Conservation (phyloP, 192 early-diverging fungal species). For the Pilobolus umbonatus region DNA sequence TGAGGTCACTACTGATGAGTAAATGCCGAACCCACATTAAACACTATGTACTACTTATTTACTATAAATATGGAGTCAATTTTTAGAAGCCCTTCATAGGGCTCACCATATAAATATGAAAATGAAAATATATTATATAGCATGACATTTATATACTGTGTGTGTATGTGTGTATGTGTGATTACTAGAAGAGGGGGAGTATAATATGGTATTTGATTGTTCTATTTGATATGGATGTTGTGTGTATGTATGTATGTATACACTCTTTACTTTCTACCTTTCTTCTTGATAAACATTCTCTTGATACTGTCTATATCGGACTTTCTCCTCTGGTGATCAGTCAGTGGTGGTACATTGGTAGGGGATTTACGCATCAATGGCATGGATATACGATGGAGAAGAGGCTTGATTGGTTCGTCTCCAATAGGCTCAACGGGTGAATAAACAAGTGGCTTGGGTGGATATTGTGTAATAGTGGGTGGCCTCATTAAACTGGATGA, state of each 20-base stretch:
- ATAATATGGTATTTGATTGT: background rate
- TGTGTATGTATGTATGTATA: background rate
- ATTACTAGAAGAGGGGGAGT: background rate
- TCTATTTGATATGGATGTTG: background rate
- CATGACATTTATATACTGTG: no score
- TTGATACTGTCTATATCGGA: background rate
- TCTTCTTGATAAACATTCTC: background rate
- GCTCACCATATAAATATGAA: background rate
- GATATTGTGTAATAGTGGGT: conserved; percentile 23
- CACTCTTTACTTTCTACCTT: background rate
- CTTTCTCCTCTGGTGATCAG: conserved; percentile 2
- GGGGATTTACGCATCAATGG: conserved; percentile 3
- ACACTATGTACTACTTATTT: background rate
- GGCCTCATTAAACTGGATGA: conserved; percentile 9
- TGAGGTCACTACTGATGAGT: conserved; percentile 18
- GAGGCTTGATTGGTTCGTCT: background rate
- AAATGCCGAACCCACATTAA: conserved; percentile 15
- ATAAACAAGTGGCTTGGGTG: conserved; percentile 24
- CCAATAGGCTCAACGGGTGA: conserved; percentile 19
- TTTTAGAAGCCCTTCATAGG: conserved; percentile 10
- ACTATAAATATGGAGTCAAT: conserved; percentile 7
- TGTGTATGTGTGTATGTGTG: no score
- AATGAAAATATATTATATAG: background rate
- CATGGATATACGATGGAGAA: conserved; percentile 16
- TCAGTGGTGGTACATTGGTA: background rate